These are phyloP conservation scores for Pichia cephalocereana DNA, from an alignment of 805 yeast species.

Conservation along the genomic window DNA sequence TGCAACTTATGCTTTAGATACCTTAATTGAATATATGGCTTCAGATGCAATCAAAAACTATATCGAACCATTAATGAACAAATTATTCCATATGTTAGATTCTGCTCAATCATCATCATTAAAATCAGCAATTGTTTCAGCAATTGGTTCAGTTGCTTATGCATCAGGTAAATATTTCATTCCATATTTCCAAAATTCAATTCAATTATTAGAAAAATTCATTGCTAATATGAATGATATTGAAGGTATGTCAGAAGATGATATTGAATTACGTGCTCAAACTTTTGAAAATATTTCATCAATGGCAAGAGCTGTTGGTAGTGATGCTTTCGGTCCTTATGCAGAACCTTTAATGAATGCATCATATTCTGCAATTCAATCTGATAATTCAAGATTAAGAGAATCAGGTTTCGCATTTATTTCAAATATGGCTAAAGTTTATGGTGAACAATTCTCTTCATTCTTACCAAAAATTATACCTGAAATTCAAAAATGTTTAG, in stretches of 20 bases:
- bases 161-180: constrained; percentile 84
- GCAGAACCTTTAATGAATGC: constrained; percentile 87
- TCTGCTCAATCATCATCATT: constrained; percentile 66
- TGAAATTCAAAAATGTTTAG: constrained; percentile 70
- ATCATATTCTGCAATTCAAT: constrained; percentile 67
- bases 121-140: constrained; percentile 78
- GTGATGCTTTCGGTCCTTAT: constrained; percentile 73
- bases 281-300: constrained; percentile 92
- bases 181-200: constrained; percentile 79
- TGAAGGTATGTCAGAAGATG: constrained; percentile 80
- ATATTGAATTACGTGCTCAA: constrained; percentile 81
- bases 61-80: constrained; percentile 83
- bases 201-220: constrained; percentile 74
- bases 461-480: constrained; percentile 80
- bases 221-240: constrained; percentile 55
- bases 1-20: constrained; percentile 87
- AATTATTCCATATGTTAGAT: constrained; percentile 75
- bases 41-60: constrained; percentile 74
- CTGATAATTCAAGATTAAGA: constrained; percentile 77
- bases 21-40: constrained; percentile 83
- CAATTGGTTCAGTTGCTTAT: constrained; percentile 94
- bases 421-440: constrained; percentile 89
- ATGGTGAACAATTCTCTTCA: constrained; percentile 81
- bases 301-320: constrained; percentile 94
- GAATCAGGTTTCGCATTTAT: constrained; percentile 93